Base-by-base conservation (phyloP, 257 asterid genomes). In the Scutellaria minor region DNA sequence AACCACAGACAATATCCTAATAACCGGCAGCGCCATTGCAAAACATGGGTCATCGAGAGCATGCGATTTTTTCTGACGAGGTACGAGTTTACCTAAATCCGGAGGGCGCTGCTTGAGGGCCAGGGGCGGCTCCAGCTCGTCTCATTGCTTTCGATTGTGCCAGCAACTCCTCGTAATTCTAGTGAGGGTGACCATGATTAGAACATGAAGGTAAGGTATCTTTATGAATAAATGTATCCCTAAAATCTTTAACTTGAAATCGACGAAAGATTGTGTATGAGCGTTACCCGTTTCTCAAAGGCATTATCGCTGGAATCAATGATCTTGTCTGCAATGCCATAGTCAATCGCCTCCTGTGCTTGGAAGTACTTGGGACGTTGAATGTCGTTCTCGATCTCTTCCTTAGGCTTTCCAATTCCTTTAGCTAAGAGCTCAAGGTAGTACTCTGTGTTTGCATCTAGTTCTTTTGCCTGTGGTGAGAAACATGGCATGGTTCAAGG, bases 321-420 rank as follows among this genome's bases (percentile, higher is more conserved):
- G 73, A 92, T 89, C 88, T 79, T 90, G 85, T 95, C 99, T 2
- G 89, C 98, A 75, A 95, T 39, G 73, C 98, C 98, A 78, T 95
- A 92, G 64, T 83, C 90, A 18, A 95, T 92, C 60, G 98, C 97
- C 50, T 87, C 95, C 75, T 85, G 82, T 52, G 97, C 85, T 47
- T 72, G 82, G 79, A 92, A 85, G 76, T 82, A 87, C 83, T 85
- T 87, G n/a, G 91, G 88, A 10, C 90, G 91, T 71, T 81, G 88
- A 74, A 92, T 56, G 70, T 92, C 99, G 72, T 85, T 87, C 79
- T 81, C 88, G 14, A 95, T 70, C 78, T 90, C 98, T 83, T 92
- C 98, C 78, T 88, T 77, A 10, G 98, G 84, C 83, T 92, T 95
- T 51, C 94, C 98, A 7, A 71, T 86, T 76, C 98, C 96, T 71